phyloP scores from a whole-genome alignment of 2,329 filamentous ascomycete species.

The Botrytis medusae region DNA sequence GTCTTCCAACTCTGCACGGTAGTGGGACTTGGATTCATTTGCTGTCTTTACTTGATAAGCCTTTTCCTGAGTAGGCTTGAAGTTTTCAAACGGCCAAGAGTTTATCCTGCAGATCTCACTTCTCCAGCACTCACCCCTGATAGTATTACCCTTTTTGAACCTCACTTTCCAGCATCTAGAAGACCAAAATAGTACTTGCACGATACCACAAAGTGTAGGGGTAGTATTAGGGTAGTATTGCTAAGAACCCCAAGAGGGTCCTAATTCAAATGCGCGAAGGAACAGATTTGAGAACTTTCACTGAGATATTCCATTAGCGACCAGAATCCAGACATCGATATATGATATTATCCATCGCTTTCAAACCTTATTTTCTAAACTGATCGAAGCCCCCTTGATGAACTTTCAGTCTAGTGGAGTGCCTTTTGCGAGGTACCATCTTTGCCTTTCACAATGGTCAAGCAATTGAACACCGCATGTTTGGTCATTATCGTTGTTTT shows the following conservation, averaged over 20 bases:
- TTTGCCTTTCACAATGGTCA: constrained; percentile 36
- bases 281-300: not conserved
- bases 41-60: not conserved
- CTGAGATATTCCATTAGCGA: not conserved
- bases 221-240: not conserved
- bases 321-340: not conserved
- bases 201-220: not conserved
- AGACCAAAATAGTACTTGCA: not conserved
- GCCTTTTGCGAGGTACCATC: not conserved
- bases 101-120: constrained; percentile 1
- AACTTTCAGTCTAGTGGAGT: not conserved
- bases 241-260: not conserved
- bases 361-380: not conserved
- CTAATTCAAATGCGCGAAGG: not conserved
- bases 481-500: constrained; percentile 24
- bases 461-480: constrained; percentile 28
- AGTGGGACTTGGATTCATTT: not conserved
- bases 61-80: not conserved
- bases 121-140: not conserved
- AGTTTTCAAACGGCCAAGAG: not conserved
- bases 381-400: not conserved
- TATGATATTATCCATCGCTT: not conserved
- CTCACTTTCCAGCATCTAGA: not conserved
- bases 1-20: not conserved
- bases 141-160: not conserved